A percentile compares a stretch with the other conserved stretches of the same genome.
phyloP scores from a whole-genome alignment of 345 rosid species.

The Erodium maritimum region DNA sequence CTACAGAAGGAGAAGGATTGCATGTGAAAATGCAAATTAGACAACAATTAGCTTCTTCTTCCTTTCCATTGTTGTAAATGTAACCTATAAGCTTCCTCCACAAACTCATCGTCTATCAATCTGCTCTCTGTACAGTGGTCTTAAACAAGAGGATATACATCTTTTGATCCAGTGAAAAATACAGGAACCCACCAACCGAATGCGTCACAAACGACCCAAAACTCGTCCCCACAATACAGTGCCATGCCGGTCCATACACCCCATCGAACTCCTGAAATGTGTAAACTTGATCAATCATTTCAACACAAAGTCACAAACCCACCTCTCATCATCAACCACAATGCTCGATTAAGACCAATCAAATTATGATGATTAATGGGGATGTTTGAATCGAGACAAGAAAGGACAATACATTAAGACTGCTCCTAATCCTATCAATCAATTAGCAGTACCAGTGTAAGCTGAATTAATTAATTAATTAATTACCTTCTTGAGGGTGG shows the following conservation, averaged over 20 bases:
- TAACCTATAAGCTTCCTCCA: too few relatives aligned
- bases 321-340: conserved; percentile 1
- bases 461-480: conserved; percentile 1
- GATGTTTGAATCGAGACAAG: too few relatives aligned
- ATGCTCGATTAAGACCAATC: too few relatives aligned
- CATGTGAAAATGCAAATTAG: too few relatives aligned
- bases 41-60: not conserved
- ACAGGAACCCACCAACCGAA: conserved; percentile 50
- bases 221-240: conserved; percentile 53
- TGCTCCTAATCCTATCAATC: too few relatives aligned
- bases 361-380: too few relatives aligned
- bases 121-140: conserved; percentile 49
- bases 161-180: conserved; percentile 50
- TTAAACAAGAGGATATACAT: conserved; percentile 43
- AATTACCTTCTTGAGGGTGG: conserved; percentile 52
- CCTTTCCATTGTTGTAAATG: too few relatives aligned
- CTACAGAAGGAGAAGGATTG: too few relatives aligned
- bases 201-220: conserved; percentile 55
- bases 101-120: conserved; percentile 12
- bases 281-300: too few relatives aligned
- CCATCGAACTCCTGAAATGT: conserved; percentile 45
- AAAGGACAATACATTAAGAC: too few relatives aligned
- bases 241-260: conserved; percentile 56
- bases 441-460: too few relatives aligned
- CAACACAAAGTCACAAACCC: too few relatives aligned